Conservation (phyloP, 106 monocot species). For the Iris macrosiphon region DNA sequence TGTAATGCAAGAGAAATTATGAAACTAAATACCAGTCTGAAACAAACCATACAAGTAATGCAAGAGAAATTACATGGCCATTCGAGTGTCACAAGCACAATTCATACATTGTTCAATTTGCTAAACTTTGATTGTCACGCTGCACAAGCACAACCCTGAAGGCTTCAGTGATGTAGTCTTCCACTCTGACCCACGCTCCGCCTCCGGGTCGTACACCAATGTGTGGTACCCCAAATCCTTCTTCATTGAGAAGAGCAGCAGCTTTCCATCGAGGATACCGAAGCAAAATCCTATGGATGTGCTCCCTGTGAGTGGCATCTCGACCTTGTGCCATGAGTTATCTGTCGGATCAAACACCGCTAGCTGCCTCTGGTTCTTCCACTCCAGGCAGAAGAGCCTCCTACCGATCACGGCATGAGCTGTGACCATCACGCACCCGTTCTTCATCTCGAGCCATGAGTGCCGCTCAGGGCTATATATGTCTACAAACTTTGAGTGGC, state of each 20-base stretch:
- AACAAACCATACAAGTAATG: too few species aligned
- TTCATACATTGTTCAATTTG: too few species aligned
- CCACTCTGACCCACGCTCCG: slow-evolving; percentile 48
- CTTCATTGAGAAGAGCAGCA: slow-evolving; percentile 50
- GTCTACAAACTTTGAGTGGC: slow-evolving; percentile 56
- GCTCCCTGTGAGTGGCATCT: slow-evolving; percentile 56
- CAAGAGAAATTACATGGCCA: too few species aligned
- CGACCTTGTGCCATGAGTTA: slow-evolving; percentile 40
- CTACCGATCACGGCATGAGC: slow-evolving; percentile 59
- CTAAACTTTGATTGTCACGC: slow-evolving; percentile 50
- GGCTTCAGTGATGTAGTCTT: slow-evolving; percentile 39
- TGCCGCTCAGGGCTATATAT: slow-evolving; percentile 43
- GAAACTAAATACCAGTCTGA: too few species aligned
- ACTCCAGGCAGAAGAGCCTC: slow-evolving; percentile 79
- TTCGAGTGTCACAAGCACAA: too few species aligned
- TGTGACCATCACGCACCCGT: slow-evolving; percentile 86
- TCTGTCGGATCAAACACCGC: slow-evolving; percentile 49
- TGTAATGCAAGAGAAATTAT: too few species aligned
- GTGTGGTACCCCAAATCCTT: slow-evolving; percentile 49
- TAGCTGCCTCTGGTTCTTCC: slow-evolving; percentile 74
- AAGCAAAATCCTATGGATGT: slow-evolving; percentile 43
- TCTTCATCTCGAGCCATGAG: slow-evolving; percentile 64
- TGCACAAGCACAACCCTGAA: slow-evolving; percentile 50
- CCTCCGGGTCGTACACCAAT: slow-evolving; percentile 62
- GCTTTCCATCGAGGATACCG: slow-evolving; percentile 47